phyloP scores from a whole-genome alignment of 495 filamentous ascomycete genomes.

The Gamarada debralockiae region DNA sequence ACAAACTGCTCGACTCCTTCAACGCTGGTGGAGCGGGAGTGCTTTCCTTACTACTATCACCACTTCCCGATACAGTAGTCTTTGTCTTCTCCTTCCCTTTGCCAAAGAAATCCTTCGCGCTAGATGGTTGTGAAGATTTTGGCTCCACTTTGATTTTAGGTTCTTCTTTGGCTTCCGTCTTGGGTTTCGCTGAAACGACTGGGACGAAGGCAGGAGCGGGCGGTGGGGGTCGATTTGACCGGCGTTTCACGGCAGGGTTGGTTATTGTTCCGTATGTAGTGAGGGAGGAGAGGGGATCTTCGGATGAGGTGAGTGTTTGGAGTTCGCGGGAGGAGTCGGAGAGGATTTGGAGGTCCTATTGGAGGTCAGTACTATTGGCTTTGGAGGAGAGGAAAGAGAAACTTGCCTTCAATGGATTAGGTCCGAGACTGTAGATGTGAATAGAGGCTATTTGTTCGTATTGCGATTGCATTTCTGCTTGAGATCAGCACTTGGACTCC shows the following conservation, averaged over 20 bases:
- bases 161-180: constrained; percentile 20
- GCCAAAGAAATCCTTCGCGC: constrained; percentile 25
- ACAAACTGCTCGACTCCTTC: constrained; percentile 61
- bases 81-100: constrained; percentile 26
- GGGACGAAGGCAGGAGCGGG: constrained; percentile 18
- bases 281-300: constrained; percentile 59
- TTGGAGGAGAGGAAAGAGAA: not conserved
- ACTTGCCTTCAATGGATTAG: constrained; percentile 59
- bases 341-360: constrained; percentile 71
- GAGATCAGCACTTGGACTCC: not conserved
- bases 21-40: constrained; percentile 42
- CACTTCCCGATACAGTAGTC: constrained; percentile 13
- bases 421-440: constrained; percentile 83
- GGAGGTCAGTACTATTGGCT: not conserved
- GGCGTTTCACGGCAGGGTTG: constrained; percentile 46
- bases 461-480: constrained; percentile 58
- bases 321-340: constrained; percentile 63
- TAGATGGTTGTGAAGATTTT: constrained; percentile 21
- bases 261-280: constrained; percentile 65
- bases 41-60: constrained; percentile 28
- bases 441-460: constrained; percentile 71
- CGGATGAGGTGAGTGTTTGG: constrained; percentile 43
- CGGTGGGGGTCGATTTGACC: constrained; percentile 27
- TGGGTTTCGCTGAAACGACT: constrained; percentile 2
- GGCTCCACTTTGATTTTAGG: constrained; percentile 26